Percentiles rank a stretch among this genome's conserved stretches.
Conservation (phyloP, 139 green algal genomes). For the Diplosphaera chodatii region DNA sequence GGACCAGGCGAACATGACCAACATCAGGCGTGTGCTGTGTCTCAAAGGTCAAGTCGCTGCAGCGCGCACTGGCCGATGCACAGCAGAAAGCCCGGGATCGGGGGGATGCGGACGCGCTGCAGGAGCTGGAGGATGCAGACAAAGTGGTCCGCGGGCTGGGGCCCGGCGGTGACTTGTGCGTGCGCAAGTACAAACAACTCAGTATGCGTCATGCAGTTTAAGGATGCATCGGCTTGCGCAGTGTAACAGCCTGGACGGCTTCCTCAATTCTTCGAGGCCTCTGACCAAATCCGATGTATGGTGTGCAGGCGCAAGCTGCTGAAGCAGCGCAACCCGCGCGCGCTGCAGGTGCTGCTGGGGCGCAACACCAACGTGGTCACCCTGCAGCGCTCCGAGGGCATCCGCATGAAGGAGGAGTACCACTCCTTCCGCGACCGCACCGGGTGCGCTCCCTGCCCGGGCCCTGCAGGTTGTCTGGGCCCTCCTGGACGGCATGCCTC, state of each 20-base stretch:
- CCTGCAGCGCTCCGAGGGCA: slow-evolving; percentile 26
- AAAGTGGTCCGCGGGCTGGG: slow-evolving; percentile 47
- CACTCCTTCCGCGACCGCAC: slow-evolving; percentile 70
- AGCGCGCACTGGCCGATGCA: slow-evolving; percentile 34
- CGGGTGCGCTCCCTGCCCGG: slow-evolving; percentile 17
- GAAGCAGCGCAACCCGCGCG: slow-evolving; percentile 35
- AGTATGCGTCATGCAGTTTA: too few relatives aligned
- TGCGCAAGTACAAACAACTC: too few relatives aligned
- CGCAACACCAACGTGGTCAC: slow-evolving; percentile 46
- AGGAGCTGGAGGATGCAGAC: slow-evolving; percentile 35
- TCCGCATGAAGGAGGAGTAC: slow-evolving; percentile 87
- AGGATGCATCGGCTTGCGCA: too few relatives aligned
- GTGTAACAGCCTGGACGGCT: too few relatives aligned
- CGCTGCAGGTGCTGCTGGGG: slow-evolving; percentile 62
- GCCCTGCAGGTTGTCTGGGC: too few relatives aligned
- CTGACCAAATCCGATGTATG: too few relatives aligned
- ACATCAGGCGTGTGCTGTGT: too few relatives aligned
- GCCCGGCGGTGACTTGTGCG: slow-evolving; percentile 62
- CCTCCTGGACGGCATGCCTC: too few relatives aligned
- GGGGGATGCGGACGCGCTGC: slow-evolving; percentile 17
- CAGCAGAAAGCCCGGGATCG: slow-evolving; percentile 8
- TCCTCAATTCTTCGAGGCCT: too few relatives aligned
- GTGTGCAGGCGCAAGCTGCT: slow-evolving; percentile 43
- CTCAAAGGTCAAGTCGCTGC: slow-evolving; percentile 54
- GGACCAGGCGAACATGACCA: too few relatives aligned